Conservation (phyloP, 1,284 basidiomycete genomes). For the Pyrrhoderma noxium region DNA sequence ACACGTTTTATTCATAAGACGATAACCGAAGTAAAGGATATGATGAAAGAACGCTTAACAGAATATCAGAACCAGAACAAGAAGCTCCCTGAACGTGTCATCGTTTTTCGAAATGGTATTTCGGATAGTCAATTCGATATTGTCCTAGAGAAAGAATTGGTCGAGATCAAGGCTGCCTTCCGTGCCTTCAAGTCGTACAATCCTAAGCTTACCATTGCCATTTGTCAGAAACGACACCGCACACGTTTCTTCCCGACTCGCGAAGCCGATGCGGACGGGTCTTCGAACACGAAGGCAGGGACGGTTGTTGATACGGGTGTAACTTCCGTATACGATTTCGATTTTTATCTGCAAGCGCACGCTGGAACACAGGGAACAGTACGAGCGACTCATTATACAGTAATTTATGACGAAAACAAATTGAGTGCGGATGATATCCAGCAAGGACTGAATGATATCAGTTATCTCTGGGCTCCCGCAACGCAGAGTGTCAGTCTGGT, state of each 20-base stretch:
- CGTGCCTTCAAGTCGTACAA: conserved; percentile 45
- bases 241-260: conserved; percentile 57
- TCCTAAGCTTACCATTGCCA: conserved; percentile 60
- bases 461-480: conserved; percentile 24
- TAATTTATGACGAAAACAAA: conserved; percentile 24
- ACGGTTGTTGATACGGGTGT: conserved; percentile 25
- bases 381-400: conserved; percentile 24
- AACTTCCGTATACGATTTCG: conserved; percentile 30
- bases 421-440: conserved; percentile 27
- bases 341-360: conserved; percentile 27
- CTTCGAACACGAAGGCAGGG: conserved; percentile 23
- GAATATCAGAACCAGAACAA: conserved; percentile 48
- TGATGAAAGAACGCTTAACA: conserved; percentile 60
- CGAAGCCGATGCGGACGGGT: conserved; percentile 14
- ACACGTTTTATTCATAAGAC: conserved; percentile 40
- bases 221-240: conserved; percentile 76
- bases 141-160: conserved; percentile 26
- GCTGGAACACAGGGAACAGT: conserved; percentile 30
- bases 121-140: conserved; percentile 60
- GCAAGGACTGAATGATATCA: conserved; percentile 21
- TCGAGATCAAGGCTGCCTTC: conserved; percentile 38
- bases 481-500: conserved; percentile 24
- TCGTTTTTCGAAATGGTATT: conserved; percentile 70
- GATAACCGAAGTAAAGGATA: conserved; percentile 51
- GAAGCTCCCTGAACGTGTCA: conserved; percentile 50